Evolutionary conservation across 1,284 basidiomycete genomes (phyloP).

Genomic region (Meira miltonrushii): DNA sequence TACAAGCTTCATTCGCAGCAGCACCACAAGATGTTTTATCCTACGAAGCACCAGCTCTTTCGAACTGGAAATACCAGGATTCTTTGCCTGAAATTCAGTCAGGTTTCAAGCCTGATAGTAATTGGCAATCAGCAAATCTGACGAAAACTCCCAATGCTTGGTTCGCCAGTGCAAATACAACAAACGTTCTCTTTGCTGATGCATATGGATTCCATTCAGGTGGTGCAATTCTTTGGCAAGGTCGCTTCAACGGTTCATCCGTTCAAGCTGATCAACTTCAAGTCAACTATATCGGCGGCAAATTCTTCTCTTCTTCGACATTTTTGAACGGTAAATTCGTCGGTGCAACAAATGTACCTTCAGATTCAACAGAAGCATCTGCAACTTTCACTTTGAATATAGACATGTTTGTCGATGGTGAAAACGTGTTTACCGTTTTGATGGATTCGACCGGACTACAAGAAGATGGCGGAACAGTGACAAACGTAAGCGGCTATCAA

Average conservation of each 20-base stretch:
- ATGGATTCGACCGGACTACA: conserved; percentile 75
- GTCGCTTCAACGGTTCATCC: conserved; percentile 60
- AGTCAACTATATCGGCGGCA: conserved; percentile 69
- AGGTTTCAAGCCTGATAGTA: conserved; percentile 5
- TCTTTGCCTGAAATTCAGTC: conserved; percentile 19
- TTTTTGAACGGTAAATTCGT: conserved; percentile 71
- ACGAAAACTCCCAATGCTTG: conserved; percentile 8
- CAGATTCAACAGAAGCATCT: conserved; percentile 55
- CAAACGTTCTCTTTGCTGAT: conserved; percentile 57
- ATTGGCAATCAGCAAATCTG: conserved; percentile 7
- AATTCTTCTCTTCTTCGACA: conserved; percentile 70
- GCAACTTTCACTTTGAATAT: conserved; percentile 57
- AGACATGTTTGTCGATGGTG: conserved; percentile 57
- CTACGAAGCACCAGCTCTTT: conserved; percentile 11
- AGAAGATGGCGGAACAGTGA: conserved; percentile 32
- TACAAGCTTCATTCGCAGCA: conserved; percentile 7
- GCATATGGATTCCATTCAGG: conserved; percentile 61
- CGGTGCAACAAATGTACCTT: conserved; percentile 55
- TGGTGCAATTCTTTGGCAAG: conserved; percentile 66
- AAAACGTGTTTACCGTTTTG: conserved; percentile 68
- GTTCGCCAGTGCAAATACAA: conserved; percentile 37
- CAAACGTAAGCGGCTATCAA: neutral
- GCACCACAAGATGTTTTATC: neutral
- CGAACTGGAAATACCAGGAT: conserved; percentile 15
- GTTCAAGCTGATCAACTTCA: conserved; percentile 62